Conservation (phyloP, 495 filamentous ascomycete species). For the Neurospora pannonica region DNA sequence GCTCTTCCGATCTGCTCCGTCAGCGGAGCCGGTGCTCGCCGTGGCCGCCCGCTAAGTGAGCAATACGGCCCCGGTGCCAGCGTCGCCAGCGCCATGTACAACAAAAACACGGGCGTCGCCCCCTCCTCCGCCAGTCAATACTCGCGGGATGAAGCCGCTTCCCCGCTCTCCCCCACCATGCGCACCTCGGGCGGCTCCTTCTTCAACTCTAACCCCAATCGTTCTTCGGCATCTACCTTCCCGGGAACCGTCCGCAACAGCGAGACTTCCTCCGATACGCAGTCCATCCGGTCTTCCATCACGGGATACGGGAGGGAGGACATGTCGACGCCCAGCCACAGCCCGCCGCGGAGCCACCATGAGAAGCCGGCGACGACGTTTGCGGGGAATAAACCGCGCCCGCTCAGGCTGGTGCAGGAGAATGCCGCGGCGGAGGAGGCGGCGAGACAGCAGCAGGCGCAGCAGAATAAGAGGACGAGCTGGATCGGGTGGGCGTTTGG, state of each 20-base stretch:
- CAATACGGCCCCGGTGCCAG: conserved; percentile 52
- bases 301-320: conserved; percentile 33
- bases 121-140: conserved; percentile 43
- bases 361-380: conserved; percentile 56
- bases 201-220: conserved; percentile 36
- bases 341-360: conserved; percentile 36
- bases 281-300: conserved; percentile 23
- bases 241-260: conserved; percentile 49
- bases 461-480: conserved; percentile 40
- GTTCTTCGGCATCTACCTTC: conserved; percentile 30
- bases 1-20: too few relatives aligned
- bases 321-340: conserved; percentile 44
- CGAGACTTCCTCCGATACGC: conserved; percentile 48
- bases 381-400: conserved; percentile 67
- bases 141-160: conserved; percentile 30
- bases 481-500: conserved; percentile 46
- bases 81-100: conserved; percentile 74
- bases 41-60: conserved; percentile 57
- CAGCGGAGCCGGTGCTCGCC: conserved; percentile 37
- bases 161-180: conserved; percentile 47
- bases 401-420: conserved; percentile 77
- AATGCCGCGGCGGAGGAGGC: conserved; percentile 24
- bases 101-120: conserved; percentile 44
- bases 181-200: conserved; percentile 30
- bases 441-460: not conserved